Conservation (phyloP, 148 eudicot genomes). For the Cornus controversa region DNA sequence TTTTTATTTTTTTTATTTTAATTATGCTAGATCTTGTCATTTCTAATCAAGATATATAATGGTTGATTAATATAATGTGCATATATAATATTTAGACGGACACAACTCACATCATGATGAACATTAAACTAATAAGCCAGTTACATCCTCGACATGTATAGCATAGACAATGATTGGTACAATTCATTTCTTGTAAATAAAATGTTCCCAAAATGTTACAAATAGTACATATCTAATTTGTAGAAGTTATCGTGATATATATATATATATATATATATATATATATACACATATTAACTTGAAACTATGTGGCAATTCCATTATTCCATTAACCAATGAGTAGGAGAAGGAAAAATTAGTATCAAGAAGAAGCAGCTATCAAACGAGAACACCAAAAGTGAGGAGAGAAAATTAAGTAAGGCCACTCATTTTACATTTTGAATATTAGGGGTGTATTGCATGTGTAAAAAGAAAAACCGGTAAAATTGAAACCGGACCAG, state of each 20-base stretch:
- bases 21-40: neutral
- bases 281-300: too few relatives aligned
- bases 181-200: neutral
- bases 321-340: neutral
- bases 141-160: neutral
- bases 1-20: too few relatives aligned
- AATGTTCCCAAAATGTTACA: neutral
- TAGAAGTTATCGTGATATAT: neutral
- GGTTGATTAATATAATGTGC: neutral
- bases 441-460: too few relatives aligned
- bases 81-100: neutral
- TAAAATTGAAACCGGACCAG: too few relatives aligned
- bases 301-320: neutral
- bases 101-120: neutral
- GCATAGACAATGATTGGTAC: neutral
- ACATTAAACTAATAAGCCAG: neutral
- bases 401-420: too few relatives aligned
- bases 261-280: too few relatives aligned
- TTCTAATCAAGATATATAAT: slow-evolving; percentile 6
- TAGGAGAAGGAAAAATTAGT: neutral
- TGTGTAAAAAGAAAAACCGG: too few relatives aligned
- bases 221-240: neutral
- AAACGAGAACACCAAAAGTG: too few relatives aligned
- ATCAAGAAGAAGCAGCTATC: too few relatives aligned
- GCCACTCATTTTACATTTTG: too few relatives aligned